phyloP scores from a whole-genome alignment of 345 rosid species.

The Streptanthus diversifolius region DNA sequence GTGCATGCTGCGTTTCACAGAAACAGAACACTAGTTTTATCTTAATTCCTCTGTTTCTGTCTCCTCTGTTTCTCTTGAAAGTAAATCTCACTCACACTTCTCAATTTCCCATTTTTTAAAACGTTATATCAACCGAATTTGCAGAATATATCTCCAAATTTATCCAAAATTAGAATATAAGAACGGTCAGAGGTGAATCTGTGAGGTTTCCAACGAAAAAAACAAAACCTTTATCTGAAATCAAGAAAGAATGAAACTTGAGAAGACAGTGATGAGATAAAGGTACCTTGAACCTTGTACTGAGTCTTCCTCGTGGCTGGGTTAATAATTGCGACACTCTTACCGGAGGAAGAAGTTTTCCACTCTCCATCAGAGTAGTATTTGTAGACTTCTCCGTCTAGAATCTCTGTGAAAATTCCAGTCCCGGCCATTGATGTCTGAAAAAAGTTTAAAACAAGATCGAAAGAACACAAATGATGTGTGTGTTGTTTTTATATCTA shows the following conservation, averaged over 20 bases:
- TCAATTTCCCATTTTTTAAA: background rate
- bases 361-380: conserved; percentile 85
- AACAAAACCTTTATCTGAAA: background rate
- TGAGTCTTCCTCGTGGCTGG: conserved; percentile 81
- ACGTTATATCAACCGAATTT: background rate
- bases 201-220: too few relatives aligned
- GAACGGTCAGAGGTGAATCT: too few relatives aligned
- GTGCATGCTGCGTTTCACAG: conserved; percentile 63
- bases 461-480: conserved; percentile 4
- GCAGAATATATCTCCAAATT: background rate
- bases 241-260: background rate
- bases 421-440: conserved; percentile 66
- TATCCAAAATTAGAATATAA: too few relatives aligned
- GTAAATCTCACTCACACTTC: background rate
- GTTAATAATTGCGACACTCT: conserved; percentile 74
- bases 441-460: background rate
- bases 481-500: background rate
- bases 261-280: conserved; percentile 1
- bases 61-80: conserved; percentile 5
- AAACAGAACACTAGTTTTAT: conserved; percentile 6
- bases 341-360: conserved; percentile 78
- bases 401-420: conserved; percentile 68
- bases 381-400: conserved; percentile 86
- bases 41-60: background rate
- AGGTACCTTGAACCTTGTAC: conserved; percentile 89